A percentile compares a stretch with the other conserved stretches of the same genome.
Conservation (phyloP, 225 moss, liverwort and hornwort genomes). For the Climacium dendroides region DNA sequence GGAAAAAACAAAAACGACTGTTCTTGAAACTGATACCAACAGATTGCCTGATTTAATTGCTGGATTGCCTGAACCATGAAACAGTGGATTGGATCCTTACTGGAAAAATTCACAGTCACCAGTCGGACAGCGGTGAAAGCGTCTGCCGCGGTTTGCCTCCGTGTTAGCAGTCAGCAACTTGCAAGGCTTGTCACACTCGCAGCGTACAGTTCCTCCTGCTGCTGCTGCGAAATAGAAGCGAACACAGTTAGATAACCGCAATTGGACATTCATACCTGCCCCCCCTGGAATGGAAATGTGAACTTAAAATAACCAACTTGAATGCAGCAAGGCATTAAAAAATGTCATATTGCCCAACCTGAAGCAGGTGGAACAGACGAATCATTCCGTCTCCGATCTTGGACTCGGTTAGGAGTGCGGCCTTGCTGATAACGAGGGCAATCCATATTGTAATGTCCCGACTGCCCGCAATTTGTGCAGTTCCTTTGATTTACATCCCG, state of each 20-base stretch:
- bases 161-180: slow-evolving; percentile 76
- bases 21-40: not conserved
- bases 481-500: slow-evolving; percentile 30
- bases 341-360: slow-evolving; percentile 15
- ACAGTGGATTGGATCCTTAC: slow-evolving; percentile 29
- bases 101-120: slow-evolving; percentile 74
- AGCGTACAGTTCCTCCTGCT: not conserved
- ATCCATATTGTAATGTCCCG: slow-evolving; percentile 74
- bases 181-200: slow-evolving; percentile 12
- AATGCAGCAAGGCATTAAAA: not conserved
- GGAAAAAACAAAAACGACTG: not conserved
- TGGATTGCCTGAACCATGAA: not conserved
- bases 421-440: slow-evolving; percentile 56
- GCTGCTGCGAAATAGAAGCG: not conserved
- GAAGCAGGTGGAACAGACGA: slow-evolving; percentile 14
- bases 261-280: not conserved
- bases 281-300: not conserved
- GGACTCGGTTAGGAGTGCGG: slow-evolving; percentile 9
- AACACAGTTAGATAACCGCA: not conserved
- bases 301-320: not conserved
- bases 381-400: slow-evolving; percentile 18
- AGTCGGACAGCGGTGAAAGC: slow-evolving; percentile 65
- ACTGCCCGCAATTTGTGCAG: slow-evolving; percentile 75
- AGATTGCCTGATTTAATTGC: not conserved
- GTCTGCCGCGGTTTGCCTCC: slow-evolving; percentile 79